These are phyloP conservation scores for Teratosphaeria nubilosa DNA, from an alignment of 2,329 filamentous ascomycete species.

Conservation along the genomic window DNA sequence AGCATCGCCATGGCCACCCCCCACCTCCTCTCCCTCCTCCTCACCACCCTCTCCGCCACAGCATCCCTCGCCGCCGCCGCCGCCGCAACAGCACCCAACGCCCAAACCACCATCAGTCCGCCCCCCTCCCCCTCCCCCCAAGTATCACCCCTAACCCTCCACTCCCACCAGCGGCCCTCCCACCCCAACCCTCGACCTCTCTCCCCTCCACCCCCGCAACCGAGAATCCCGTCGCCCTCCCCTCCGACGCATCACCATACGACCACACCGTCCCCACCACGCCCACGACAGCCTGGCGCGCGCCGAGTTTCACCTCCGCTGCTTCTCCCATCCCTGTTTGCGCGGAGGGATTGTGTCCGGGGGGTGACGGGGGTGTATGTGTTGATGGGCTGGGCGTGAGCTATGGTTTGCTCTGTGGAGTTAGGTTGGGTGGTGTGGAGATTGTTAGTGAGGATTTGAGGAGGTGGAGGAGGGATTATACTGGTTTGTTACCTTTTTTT, in stretches of 20 bases:
- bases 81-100: neutral
- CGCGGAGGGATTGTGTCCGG: neutral
- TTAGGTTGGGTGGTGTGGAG: neutral
- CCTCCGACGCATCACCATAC: neutral
- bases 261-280: neutral
- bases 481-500: neutral
- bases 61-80: neutral
- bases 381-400: neutral
- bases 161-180: neutral
- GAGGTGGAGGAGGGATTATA: too few species aligned
- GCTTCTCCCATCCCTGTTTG: neutral
- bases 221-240: neutral
- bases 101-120: neutral
- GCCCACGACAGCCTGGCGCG: neutral
- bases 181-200: neutral
- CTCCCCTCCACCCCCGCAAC: too few species aligned
- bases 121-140: too few species aligned
- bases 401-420: neutral
- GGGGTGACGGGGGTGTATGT: neutral
- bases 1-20: too few species aligned
- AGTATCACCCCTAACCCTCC: neutral
- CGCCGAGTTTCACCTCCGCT: neutral
- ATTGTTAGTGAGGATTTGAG: neutral
- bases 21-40: too few species aligned
- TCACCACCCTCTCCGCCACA: neutral